phyloP scores from a whole-genome alignment of 768 basidiomycete species.

The Lactarius hengduanensis region DNA sequence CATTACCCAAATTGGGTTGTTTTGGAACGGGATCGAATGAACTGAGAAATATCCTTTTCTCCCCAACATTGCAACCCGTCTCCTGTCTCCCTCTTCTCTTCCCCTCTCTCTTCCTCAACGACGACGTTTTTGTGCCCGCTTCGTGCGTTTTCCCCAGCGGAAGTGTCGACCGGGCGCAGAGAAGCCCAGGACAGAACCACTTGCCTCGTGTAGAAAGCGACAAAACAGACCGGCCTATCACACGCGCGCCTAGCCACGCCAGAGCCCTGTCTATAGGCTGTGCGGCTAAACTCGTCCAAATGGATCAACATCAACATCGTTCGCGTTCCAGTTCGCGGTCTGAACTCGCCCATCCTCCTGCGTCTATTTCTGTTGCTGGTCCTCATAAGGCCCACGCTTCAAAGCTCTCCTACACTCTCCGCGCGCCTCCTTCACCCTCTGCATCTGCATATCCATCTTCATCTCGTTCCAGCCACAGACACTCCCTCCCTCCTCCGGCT shows the following conservation, averaged over 20 bases:
- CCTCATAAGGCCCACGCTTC: slow-evolving; percentile 22
- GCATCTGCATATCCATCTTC: slow-evolving; percentile 15
- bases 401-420: neutral
- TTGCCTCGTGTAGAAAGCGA: slow-evolving; percentile 22
- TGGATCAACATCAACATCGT: slow-evolving; percentile 24
- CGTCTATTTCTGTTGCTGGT: slow-evolving; percentile 5
- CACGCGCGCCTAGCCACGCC: slow-evolving; percentile 22
- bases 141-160: neutral
- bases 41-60: neutral
- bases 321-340: slow-evolving; percentile 27
- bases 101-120: neutral
- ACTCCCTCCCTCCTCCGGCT: slow-evolving; percentile 9
- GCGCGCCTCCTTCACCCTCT: slow-evolving; percentile 12
- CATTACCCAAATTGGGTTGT: slow-evolving; percentile 12
- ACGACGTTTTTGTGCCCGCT: neutral
- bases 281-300: slow-evolving; percentile 13
- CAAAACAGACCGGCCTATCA: slow-evolving; percentile 25
- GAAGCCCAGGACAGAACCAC: slow-evolving; percentile 13
- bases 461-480: slow-evolving; percentile 13
- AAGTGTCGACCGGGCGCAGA: slow-evolving; percentile 13
- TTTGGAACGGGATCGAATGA: neutral
- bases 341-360: slow-evolving; percentile 12
- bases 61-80: neutral
- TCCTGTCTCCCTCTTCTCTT: neutral
- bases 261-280: slow-evolving; percentile 19